Evolutionary conservation across 352 stramenopile species (phyloP).

Genomic region (Thraustotheca clavata): DNA sequence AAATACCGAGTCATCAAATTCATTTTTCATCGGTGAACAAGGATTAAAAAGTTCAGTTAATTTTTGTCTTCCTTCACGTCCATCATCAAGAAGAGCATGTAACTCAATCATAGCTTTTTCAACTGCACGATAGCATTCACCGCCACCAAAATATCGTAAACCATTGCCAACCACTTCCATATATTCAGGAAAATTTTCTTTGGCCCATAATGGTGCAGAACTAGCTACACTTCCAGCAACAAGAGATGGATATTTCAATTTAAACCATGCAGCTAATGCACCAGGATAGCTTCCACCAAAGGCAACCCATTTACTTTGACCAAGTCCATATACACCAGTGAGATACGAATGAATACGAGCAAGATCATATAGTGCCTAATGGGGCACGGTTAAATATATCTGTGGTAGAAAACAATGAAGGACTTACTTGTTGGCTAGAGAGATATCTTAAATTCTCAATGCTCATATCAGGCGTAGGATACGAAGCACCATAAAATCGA

Average conservation of each 20-base stretch:
- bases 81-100: conserved; percentile 45
- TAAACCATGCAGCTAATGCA: conserved; percentile 89
- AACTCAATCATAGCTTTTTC: conserved; percentile 46
- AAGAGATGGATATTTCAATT: conserved; percentile 89
- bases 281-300: conserved; percentile 95
- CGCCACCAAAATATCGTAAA: conserved; percentile 71
- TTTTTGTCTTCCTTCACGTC: conserved; percentile 33
- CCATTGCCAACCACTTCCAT: conserved; percentile 80
- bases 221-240: conserved; percentile 89
- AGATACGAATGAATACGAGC: conserved; percentile 81
- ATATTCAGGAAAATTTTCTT: conserved; percentile 79
- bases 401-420: not conserved
- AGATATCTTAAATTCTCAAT: conserved; percentile 81
- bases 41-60: conserved; percentile 46
- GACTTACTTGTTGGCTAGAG: not conserved
- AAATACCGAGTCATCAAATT: conserved; percentile 76
- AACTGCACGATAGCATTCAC: conserved; percentile 69
- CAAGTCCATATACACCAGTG: conserved; percentile 54
- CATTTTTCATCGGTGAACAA: conserved; percentile 65
- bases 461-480: conserved; percentile 76
- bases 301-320: conserved; percentile 78
- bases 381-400: conserved; percentile 7
- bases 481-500: conserved; percentile 93
- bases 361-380: conserved; percentile 87
- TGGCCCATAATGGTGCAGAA: conserved; percentile 83